Conservation (phyloP, 768 basidiomycete species). For the Naganishia vishniacii region DNA sequence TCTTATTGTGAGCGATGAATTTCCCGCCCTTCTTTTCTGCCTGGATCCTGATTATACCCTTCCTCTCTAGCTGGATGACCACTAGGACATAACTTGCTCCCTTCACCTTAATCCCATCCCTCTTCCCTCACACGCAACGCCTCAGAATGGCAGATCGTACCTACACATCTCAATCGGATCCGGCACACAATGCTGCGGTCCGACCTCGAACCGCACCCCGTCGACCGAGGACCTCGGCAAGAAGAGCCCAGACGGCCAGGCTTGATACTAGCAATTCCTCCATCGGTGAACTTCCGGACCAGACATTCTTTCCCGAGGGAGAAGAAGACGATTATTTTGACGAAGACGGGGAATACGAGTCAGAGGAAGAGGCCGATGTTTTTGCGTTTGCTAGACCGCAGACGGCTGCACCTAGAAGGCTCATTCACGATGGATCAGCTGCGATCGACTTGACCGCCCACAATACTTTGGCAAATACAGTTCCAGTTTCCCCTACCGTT, state of each 20-base stretch:
- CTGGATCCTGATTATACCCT: no score
- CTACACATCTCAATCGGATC: slow-evolving; percentile 14
- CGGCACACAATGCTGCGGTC: background rate
- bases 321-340: slow-evolving; percentile 22
- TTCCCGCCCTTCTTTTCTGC: no score
- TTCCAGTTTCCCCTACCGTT: background rate
- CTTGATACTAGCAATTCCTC: slow-evolving; percentile 40
- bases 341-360: slow-evolving; percentile 12
- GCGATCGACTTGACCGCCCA: background rate
- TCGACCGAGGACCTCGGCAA: slow-evolving; percentile 1
- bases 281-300: slow-evolving; percentile 43
- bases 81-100: no score
- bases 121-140: background rate
- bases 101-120: background rate
- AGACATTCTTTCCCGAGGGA: slow-evolving; percentile 41
- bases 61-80: no score
- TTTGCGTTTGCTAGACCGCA: slow-evolving; percentile 87
- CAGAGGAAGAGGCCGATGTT: slow-evolving; percentile 67
- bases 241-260: slow-evolving; percentile 30
- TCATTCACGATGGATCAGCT: background rate
- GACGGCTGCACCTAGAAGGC: slow-evolving; percentile 51
- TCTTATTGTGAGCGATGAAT: no score
- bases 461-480: background rate
- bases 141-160: slow-evolving; percentile 5
- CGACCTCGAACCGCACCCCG: slow-evolving; percentile 4